These are phyloP conservation scores for Cinnamomum chago DNA, from an alignment of 164 flowering plant genomes.

Conservation along the genomic window DNA sequence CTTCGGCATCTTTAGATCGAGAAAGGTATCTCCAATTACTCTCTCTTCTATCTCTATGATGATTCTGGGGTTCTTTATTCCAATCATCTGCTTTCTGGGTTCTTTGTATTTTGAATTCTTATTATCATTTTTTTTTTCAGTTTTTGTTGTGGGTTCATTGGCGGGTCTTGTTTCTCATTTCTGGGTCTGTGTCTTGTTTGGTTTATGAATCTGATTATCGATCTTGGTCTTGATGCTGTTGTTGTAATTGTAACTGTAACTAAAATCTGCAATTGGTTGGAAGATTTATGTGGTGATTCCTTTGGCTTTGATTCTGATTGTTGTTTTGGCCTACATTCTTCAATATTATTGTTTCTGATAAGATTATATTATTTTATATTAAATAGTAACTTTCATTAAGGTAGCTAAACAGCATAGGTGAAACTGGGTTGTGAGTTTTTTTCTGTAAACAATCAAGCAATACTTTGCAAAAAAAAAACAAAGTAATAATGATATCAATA, in stretches of 20 bases:
- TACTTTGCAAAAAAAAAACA: neutral
- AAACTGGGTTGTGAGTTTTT: neutral
- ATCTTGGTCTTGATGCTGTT: neutral
- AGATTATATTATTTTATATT: neutral
- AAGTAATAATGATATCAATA: neutral
- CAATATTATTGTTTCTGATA: neutral
- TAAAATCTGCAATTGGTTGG: no score
- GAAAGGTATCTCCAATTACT: conserved; percentile 42
- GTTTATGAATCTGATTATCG: neutral
- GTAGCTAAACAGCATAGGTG: neutral
- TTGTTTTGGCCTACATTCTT: neutral
- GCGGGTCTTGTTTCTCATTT: neutral
- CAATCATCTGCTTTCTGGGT: neutral
- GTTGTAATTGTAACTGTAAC: neutral
- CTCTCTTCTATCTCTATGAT: neutral
- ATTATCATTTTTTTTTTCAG: neutral
- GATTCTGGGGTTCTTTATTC: neutral
- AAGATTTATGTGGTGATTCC: neutral
- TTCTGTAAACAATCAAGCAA: neutral
- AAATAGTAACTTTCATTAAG: no score
- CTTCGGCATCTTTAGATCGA: conserved; percentile 53
- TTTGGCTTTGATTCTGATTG: neutral
- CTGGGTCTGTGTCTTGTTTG: neutral
- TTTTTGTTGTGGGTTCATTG: neutral
- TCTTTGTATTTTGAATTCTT: conserved; percentile 1